Conservation (phyloP, 352 stramenopile genomes). For the Globisporangium okanoganense region DNA sequence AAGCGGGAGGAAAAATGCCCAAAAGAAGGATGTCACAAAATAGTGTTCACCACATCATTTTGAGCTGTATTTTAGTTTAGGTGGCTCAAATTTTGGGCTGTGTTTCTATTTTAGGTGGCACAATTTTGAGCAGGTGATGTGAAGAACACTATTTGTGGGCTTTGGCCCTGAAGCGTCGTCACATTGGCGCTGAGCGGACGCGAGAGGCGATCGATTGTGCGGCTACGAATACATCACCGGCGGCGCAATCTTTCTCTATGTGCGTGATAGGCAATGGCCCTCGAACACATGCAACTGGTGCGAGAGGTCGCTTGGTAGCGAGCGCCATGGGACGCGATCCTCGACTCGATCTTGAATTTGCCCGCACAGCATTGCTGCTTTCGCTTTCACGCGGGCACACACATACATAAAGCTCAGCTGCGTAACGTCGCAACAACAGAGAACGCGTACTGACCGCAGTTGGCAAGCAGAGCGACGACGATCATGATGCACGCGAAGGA, state of each 20-base stretch:
- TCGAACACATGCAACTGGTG: not conserved
- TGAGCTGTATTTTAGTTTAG: no score
- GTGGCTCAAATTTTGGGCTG: no score
- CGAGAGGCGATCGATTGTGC: no score
- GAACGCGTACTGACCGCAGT: not conserved
- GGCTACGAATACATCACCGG: not conserved
- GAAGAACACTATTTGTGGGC: not conserved
- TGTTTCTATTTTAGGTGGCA: no score
- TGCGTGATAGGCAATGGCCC: not conserved
- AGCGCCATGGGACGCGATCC: not conserved
- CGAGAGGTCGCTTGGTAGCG: slow-evolving; percentile 1
- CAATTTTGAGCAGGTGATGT: no score
- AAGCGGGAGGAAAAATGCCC: not conserved
- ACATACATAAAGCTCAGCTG: no score
- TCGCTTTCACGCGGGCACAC: not conserved
- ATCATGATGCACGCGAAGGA: slow-evolving; percentile 14
- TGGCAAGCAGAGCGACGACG: not conserved
- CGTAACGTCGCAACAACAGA: not conserved
- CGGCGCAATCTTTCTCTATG: not conserved
- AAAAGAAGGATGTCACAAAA: not conserved
- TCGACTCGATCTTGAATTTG: not conserved
- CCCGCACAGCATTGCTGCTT: slow-evolving; percentile 2
- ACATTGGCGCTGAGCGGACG: not conserved
- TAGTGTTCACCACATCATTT: not conserved
- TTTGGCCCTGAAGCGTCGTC: not conserved